Evolutionary conservation across 2,329 filamentous ascomycete species (phyloP), one percentile per base, ranked within the genome.

Genomic region (Dendrostoma leiphaemia): DNA sequence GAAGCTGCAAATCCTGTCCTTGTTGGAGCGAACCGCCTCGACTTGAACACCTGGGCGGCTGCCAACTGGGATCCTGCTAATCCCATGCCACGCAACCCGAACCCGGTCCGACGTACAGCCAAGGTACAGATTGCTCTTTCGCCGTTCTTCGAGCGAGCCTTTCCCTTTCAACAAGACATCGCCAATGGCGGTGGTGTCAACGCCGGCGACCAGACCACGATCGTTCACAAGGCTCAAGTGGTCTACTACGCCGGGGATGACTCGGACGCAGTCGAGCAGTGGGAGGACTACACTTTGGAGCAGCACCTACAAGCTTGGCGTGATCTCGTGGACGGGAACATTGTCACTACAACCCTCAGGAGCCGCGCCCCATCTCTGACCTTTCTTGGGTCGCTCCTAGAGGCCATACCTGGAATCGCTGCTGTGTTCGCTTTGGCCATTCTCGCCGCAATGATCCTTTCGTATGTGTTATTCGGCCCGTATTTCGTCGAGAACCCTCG

Each of bases 71-170:
- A 41, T 21, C 17, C 5, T 12, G 3, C 6, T 0, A 24, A 46
- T 4, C 55, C 48, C 48, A 51, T 24, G 28, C 48, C 53, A 9
- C 45, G 51, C 0, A 54, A 51, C 19, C 26, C 21, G 7, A 54
- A 51, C 19, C 26, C 21, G 7, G 15, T 48, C 4, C 63, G 61
- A 26, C 44, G 56, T 29, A 29, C 60, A 2, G 63, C 61, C 44
- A 69, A 66, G 44, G 62, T 70, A 48, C 67, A 70, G 49, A 64
- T 70, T 34, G 58, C 60, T 26, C 37, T 64, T 24, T 69, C 64
- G 65, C 69, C 69, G 2, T 51, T 53, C 29, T 54, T 71, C 26
- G 55, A 63, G 35, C 66, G 67, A 19, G 65, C 61, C 53, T 60
- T 56, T 35, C 60, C 65, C 6, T 46, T 54, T 7, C 24, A 29